Conservation (phyloP, 208 protist genomes). For the Blechomonas ayalai region DNA sequence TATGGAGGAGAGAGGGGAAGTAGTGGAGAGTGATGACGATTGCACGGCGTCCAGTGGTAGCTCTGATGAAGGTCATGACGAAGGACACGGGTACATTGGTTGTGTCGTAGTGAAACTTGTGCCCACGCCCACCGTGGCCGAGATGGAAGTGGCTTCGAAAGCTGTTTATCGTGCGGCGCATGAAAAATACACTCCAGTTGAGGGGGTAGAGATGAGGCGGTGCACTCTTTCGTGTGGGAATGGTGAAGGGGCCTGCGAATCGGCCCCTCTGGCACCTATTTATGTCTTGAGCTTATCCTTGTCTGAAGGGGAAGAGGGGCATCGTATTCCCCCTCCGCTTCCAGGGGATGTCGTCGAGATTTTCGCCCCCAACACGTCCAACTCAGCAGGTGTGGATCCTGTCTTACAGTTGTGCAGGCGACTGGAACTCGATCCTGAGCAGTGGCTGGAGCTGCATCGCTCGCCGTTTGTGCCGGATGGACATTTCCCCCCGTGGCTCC, state of each 20-base stretch:
- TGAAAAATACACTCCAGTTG: too few relatives aligned
- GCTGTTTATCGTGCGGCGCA: too few relatives aligned
- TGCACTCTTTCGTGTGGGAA: too few relatives aligned
- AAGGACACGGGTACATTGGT: too few relatives aligned
- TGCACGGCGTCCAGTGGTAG: constrained; percentile 2
- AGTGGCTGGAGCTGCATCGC: constrained; percentile 55
- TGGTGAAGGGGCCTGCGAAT: too few relatives aligned
- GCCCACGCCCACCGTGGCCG: too few relatives aligned
- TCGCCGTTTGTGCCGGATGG: constrained; percentile 76
- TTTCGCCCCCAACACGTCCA: constrained; percentile 47
- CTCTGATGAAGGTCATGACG: constrained; percentile 8
- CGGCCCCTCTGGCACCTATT: too few relatives aligned
- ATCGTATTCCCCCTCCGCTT: constrained; percentile 8
- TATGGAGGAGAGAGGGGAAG: not conserved
- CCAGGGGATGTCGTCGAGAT: constrained; percentile 76
- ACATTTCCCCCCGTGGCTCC: constrained; percentile 78
- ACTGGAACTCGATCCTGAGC: constrained; percentile 35
- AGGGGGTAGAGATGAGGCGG: too few relatives aligned
- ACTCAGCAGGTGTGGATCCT: constrained; percentile 12
- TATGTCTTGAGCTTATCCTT: constrained; percentile 16
- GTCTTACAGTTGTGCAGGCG: constrained; percentile 51
- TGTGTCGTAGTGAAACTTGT: too few relatives aligned
- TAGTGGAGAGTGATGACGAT: constrained; percentile 11
- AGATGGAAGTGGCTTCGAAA: too few relatives aligned
- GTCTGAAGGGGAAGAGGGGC: constrained; percentile 8